A percentile compares a stretch with the other conserved stretches of the same genome.
Evolutionary conservation across 1,139 yeast genomes (phyloP).

Genomic region (Saccharomycopsis hybrid): DNA sequence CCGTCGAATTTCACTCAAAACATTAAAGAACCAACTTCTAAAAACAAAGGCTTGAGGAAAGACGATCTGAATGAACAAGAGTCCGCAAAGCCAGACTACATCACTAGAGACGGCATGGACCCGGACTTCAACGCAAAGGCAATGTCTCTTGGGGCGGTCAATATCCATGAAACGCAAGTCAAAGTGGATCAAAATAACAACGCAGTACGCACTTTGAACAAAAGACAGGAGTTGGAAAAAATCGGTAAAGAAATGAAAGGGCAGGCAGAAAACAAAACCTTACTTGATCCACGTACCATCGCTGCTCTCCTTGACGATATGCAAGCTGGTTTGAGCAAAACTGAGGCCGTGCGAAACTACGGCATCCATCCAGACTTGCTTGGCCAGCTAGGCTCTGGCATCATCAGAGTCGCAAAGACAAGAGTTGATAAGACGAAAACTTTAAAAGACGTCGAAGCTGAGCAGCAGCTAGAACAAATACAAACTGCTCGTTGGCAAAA

Average conservation of each 20-base stretch:
- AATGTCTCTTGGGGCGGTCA: slow-evolving; percentile 19
- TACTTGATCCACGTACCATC: slow-evolving; percentile 20
- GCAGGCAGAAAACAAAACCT: slow-evolving; percentile 4
- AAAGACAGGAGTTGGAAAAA: slow-evolving; percentile 9
- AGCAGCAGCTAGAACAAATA: neutral
- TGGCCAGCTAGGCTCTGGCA: slow-evolving; percentile 5
- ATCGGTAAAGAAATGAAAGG: slow-evolving; percentile 10
- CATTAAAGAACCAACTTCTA: neutral
- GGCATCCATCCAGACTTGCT: slow-evolving; percentile 12
- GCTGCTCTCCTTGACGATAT: slow-evolving; percentile 16
- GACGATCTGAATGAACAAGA: too few species aligned
- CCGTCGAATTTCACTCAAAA: neutral
- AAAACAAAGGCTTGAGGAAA: too few species aligned
- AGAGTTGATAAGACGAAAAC: slow-evolving; percentile 10
- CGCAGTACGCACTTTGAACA: slow-evolving; percentile 17
- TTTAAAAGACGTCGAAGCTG: slow-evolving; percentile 12
- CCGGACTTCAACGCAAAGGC: slow-evolving; percentile 17
- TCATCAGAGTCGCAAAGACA: slow-evolving; percentile 11
- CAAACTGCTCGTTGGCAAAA: too few species aligned
- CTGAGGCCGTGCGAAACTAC: slow-evolving; percentile 7
- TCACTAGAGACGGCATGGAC: slow-evolving; percentile 18
- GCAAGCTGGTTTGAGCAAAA: slow-evolving; percentile 9
- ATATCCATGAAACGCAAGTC: slow-evolving; percentile 7
- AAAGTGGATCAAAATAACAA: slow-evolving; percentile 14
- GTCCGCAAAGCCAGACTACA: slow-evolving; percentile 1